phyloP scores from a whole-genome alignment of 495 filamentous ascomycete genomes.

The Aspergillus sclerotioniger region DNA sequence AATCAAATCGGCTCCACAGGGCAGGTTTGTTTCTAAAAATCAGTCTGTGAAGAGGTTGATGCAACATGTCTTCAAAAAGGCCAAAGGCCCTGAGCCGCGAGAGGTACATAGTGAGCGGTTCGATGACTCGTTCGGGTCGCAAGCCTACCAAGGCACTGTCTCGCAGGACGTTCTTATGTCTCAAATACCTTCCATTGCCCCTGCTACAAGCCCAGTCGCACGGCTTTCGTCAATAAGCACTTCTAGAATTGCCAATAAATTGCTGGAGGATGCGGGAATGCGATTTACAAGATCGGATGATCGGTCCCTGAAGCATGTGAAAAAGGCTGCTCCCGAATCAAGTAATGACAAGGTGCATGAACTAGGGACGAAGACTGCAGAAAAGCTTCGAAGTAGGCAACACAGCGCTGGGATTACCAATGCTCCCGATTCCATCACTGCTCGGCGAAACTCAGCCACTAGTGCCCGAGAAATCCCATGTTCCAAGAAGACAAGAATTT shows the following conservation, averaged over 20 bases:
- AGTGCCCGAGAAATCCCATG: not conserved
- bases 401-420: not conserved
- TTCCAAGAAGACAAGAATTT: not conserved
- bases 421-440: not conserved
- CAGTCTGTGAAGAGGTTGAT: conserved; percentile 18
- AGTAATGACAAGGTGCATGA: not conserved
- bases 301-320: not conserved
- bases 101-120: not conserved
- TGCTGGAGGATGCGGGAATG: conserved; percentile 7
- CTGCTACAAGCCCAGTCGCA: not conserved
- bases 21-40: conserved; percentile 22
- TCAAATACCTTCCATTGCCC: conserved; percentile 2
- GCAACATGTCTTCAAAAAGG: not conserved
- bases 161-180: conserved; percentile 8
- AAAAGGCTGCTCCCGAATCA: not conserved
- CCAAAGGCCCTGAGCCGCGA: conserved; percentile 5
- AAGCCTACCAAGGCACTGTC: not conserved
- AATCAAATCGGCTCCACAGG: conserved; percentile 23
- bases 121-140: conserved; percentile 4
- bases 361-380: not conserved
- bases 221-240: not conserved
- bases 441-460: not conserved
- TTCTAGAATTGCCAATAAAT: not conserved
- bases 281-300: not conserved
- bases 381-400: not conserved